Base-by-base conservation (phyloP, 352 stramenopile genomes). In the Globisporangium spinosum region DNA sequence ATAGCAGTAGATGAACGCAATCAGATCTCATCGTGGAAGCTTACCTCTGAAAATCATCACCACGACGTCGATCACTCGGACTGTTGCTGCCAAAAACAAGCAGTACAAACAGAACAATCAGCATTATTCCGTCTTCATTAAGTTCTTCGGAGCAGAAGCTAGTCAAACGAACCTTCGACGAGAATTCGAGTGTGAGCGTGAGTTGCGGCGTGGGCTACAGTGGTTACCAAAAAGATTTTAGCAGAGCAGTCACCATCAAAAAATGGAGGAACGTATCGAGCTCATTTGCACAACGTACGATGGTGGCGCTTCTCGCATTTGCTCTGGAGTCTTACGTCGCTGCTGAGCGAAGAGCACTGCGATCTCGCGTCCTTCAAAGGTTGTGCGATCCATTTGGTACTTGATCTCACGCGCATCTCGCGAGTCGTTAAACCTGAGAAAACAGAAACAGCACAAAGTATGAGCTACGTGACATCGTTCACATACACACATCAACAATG, bases 321-420 rank as follows among this genome's bases (percentile, higher is more conserved):
- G 75, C 1, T 88, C 78, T 1, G 85, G 85, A 51, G 81, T 93
- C 77, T 93, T 93, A 65, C 85, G 82, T 23, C 80, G 73, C 64
- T 93, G 80, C 69, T 93, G 83, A 8, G 85, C 85, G 67, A 93
- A 93, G 9, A 93, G 70, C 58, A 93, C 85, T 5, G 81, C 83
- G 54, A 93, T 89, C 74, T 93, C 85, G n/a, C 75, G 77, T 9
- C 83, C 85, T 38, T 85, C 75, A 9, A 93, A 73, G 25, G 75
- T 77, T 54, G 78, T 80, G 58, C 85, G 83, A 63, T 93, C 85
- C 83, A 91, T 91, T 65, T 80, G 70, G 67, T 83, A 77, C 76
- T 93, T 93, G 43, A 90, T 71, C 32, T 90, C 82, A 13, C 85
- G 75, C 3, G 79, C 85, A n/a, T 90, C 78, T 23, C 74, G 80